phyloP scores from a whole-genome alignment of 306 rosid species.

The Urtica urens region DNA sequence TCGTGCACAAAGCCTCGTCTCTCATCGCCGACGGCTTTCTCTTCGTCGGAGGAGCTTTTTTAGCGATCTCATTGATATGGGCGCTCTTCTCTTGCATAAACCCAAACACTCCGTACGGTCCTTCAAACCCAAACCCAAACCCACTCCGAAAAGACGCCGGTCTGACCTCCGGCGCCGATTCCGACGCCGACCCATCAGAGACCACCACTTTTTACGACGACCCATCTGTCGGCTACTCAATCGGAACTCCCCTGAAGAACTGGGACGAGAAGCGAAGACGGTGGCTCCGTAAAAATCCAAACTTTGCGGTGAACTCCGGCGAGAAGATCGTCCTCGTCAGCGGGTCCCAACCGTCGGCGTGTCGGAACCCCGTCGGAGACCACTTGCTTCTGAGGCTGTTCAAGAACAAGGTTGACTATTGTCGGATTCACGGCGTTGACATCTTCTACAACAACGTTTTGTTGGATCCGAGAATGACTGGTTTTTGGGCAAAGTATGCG shows the following conservation, averaged over 20 bases:
- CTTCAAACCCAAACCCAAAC: background rate
- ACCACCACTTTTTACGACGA: slow-evolving; percentile 57
- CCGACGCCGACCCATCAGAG: slow-evolving; percentile 31
- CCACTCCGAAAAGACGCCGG: slow-evolving; percentile 2
- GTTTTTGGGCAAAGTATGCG: slow-evolving; percentile 73
- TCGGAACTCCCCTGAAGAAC: slow-evolving; percentile 29
- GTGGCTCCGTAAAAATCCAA: slow-evolving; percentile 34
- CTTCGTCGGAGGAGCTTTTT: slow-evolving; percentile 51
- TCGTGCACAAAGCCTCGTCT: slow-evolving; percentile 28
- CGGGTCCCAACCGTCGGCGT: slow-evolving; percentile 64
- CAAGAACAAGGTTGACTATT: slow-evolving; percentile 82
- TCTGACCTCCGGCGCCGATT: background rate
- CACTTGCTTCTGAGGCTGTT: slow-evolving; percentile 47
- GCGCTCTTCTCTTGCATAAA: slow-evolving; percentile 18
- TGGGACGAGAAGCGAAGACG: slow-evolving; percentile 69
- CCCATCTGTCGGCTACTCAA: slow-evolving; percentile 42
- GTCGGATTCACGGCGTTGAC: slow-evolving; percentile 58
- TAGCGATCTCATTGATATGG: slow-evolving; percentile 49
- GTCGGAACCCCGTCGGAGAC: slow-evolving; percentile 62
- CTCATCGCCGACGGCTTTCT: slow-evolving; percentile 37
- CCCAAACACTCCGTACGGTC: background rate
- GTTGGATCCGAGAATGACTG: slow-evolving; percentile 47
- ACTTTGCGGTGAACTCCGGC: slow-evolving; percentile 16
- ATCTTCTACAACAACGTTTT: slow-evolving; percentile 59
- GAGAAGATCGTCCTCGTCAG: slow-evolving; percentile 34